Base-by-base conservation (phyloP, 2,329 filamentous ascomycete genomes). In the Cladophialophora immunda region DNA sequence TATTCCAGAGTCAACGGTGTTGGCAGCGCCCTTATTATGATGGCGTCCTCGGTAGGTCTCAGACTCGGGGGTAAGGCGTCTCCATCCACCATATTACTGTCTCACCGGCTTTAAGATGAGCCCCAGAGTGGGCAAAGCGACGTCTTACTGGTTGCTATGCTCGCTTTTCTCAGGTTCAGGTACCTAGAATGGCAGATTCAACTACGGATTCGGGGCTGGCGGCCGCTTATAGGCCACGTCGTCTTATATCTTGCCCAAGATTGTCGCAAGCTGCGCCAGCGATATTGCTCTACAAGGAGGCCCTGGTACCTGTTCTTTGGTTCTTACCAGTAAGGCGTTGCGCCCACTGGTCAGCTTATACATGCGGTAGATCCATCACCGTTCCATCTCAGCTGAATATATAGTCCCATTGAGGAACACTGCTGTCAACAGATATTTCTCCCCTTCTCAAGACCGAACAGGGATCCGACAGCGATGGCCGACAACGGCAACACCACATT, bases 401-500 rank as follows among this genome's bases (percentile, higher is more conserved):
- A 25, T 50, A 50, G 19, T 11, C 9, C 19, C 32, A 19, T 50
- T 25, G n/a, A 50, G 45, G 2, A 25, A 25, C 45, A 3, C 11
- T 47, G 1, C 17, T 13, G 19, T 25, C 45, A 50, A 11, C 7
- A 13, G 45, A 25, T 9, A 47, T 22, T 47, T 17, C 17, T 41
- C 45, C 22, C 11, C 11, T 55, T 34, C 25, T n/a, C 52, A 32
- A 54, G 13, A 29, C 13, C 25, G 19, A 41, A 41, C 13, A 41
- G 36, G 36, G 4, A 53, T 4, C 4, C 9, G 22, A 38, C 32
- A 27, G 52, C 8, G 15, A 68, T 65, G 62, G 32, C 62, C 9
- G 53, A 62, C 22, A 27, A 34, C n/a, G 13, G 19, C 22, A 56
- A 53, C 25, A 30, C n/a, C 3, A 38, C 54, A 2, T 41, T 41